These are phyloP conservation scores for Protostelium mycophagum DNA, from an alignment of 78 protist species.

Conservation along the genomic window DNA sequence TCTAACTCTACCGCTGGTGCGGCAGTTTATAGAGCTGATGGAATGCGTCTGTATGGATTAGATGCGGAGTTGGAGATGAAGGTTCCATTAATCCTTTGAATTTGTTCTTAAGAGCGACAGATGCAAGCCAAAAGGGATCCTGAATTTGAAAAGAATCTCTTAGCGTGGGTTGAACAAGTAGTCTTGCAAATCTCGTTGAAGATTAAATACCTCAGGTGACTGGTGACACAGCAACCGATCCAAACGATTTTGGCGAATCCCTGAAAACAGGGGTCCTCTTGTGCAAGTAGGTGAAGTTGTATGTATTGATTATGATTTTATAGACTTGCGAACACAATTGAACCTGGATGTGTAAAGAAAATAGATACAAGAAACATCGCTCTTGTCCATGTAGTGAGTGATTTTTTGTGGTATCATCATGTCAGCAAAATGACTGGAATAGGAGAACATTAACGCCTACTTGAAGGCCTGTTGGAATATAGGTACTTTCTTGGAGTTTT, in stretches of 20 bases:
- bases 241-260: background rate
- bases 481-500: too few relatives aligned
- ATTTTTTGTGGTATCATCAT: background rate
- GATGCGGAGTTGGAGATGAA: slow-evolving; percentile 57
- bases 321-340: slow-evolving; percentile 21
- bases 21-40: slow-evolving; percentile 46
- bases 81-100: background rate
- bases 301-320: slow-evolving; percentile 16
- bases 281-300: background rate
- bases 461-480: slow-evolving; percentile 63
- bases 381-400: slow-evolving; percentile 22
- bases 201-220: background rate
- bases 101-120: background rate
- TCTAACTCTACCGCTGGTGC: background rate
- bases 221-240: background rate
- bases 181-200: background rate
- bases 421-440: background rate
- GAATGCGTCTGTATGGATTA: slow-evolving; percentile 37
- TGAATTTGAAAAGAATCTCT: slow-evolving; percentile 7
- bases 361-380: slow-evolving; percentile 21
- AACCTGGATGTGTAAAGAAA: slow-evolving; percentile 35
- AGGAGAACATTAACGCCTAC: slow-evolving; percentile 39
- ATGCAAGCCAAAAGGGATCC: slow-evolving; percentile 42
- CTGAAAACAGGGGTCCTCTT: background rate
- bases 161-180: slow-evolving; percentile 31